These are phyloP conservation scores for Linanthus parryae DNA, from an alignment of 148 eudicot genomes.

Conservation along the genomic window DNA sequence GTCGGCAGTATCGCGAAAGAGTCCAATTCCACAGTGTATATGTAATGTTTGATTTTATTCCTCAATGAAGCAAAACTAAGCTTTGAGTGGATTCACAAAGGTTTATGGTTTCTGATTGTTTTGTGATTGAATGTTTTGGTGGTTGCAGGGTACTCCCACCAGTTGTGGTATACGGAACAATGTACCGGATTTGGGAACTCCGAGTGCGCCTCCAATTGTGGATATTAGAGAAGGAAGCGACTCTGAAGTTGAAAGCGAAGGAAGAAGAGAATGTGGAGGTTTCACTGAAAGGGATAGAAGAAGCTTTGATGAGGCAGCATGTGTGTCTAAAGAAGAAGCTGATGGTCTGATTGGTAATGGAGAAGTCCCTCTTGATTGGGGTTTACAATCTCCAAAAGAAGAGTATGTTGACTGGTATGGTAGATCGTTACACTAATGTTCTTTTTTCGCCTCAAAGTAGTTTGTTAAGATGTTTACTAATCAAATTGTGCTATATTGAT, in stretches of 20 bases:
- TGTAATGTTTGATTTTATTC: constrained; percentile 27
- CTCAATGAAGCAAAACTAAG: not conserved
- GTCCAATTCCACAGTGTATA: constrained; percentile 27
- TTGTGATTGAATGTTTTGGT: not conserved
- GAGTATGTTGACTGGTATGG: constrained; percentile 33
- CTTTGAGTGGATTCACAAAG: not conserved
- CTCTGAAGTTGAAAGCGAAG: constrained; percentile 21
- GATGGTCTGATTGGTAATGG: constrained; percentile 13
- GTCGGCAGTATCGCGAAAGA: constrained; percentile 17
- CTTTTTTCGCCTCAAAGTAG: not conserved
- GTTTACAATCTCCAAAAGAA: constrained; percentile 12
- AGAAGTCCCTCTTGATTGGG: constrained; percentile 11
- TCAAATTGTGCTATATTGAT: not conserved
- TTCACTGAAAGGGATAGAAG: constrained; percentile 18
- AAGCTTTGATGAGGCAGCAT: constrained; percentile 9
- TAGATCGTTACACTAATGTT: not conserved
- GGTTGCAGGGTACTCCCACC: constrained; percentile 55
- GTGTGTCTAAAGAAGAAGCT: constrained; percentile 18
- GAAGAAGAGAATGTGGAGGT: constrained; percentile 19
- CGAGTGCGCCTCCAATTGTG: constrained; percentile 82
- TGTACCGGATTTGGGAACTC: constrained; percentile 57
- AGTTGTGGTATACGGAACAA: constrained; percentile 26
- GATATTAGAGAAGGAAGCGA: constrained; percentile 25
- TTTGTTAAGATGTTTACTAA: not conserved
- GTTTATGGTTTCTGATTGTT: not conserved